Evolutionary conservation across 176 grass and related monocot species (phyloP), one percentile per base, ranked within the genome.

Genomic region (Triticum urartu): DNA sequence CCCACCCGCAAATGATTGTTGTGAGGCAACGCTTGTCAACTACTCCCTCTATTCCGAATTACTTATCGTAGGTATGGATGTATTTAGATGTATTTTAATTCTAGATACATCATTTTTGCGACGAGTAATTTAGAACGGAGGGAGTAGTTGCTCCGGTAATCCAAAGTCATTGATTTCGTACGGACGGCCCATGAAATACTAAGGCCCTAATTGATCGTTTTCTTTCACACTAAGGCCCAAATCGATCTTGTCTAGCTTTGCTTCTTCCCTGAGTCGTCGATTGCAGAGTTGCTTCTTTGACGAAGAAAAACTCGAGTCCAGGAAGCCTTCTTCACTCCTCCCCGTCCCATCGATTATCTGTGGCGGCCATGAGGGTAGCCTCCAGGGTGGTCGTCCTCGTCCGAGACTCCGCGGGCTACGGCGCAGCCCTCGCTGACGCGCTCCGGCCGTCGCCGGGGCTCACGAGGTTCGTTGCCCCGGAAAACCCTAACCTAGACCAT

Each of bases 391-490:
- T 95, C 72, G 26, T 98, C 70, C 79, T 95, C 65, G 81, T 95
- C 54, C 87, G 87, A 3, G 91, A 95, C 39, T 74, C 82, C 50
- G 87, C 89, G 0, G 91, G 95, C 2, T 95, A 93, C 18, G 95
- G 91, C 24, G 63, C 67, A 10, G 83, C 91, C 83, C 81, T 98
- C 9, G 89, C 89, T 11, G 85, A 85, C 50, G 85, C 87, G 12
- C 85, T 98, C 61, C 76, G 39, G 4, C 85, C 93, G 9, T 73
- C 65, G 17, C 60, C 80, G 1, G 85, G 62, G 34, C 43, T 98
- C n/a, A 93, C 80, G 35, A 94, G 95, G 95, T 98, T 24, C 22
- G 58, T 79, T 43, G 11, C 11, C 20, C 34, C 67, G 25, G 42
- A 83, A 85, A 90, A 85, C 83, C 84, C 76, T 88, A 81, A 39